A percentile compares a stretch with the other conserved stretches of the same genome.
Evolutionary conservation across 805 yeast genomes (phyloP).

Genomic region (Starmera amethionina): DNA sequence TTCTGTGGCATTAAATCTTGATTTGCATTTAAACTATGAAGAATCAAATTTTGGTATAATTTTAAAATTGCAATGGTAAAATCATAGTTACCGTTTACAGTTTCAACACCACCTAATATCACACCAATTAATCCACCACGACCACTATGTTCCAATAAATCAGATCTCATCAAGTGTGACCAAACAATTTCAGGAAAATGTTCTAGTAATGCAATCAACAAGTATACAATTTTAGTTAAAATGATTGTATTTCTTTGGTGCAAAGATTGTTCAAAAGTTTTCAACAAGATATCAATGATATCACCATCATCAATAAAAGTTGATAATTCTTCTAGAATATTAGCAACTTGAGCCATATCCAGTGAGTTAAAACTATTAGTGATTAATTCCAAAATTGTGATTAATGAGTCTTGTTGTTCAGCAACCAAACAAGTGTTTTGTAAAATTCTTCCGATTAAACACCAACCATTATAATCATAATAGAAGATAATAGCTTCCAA

Average conservation of each 20-base stretch:
- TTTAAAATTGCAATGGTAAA: conserved; percentile 56
- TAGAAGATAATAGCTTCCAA: conserved; percentile 50
- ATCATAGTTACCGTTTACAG: conserved; percentile 53
- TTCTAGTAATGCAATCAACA: conserved; percentile 38
- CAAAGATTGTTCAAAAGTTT: conserved; percentile 59
- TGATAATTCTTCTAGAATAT: conserved; percentile 23
- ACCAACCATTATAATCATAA: conserved; percentile 79
- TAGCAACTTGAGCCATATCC: conserved; percentile 30
- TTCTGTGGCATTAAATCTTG: conserved; percentile 30
- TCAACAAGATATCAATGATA: conserved; percentile 49
- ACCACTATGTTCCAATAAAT: conserved; percentile 49
- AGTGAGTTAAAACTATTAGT: conserved; percentile 34
- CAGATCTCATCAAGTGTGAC: conserved; percentile 65
- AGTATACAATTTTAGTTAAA: conserved; percentile 34
- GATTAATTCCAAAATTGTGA: conserved; percentile 42
- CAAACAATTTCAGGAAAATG: conserved; percentile 62
- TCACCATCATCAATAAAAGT: conserved; percentile 47
- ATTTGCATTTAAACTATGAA: conserved; percentile 34
- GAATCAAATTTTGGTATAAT: conserved; percentile 42
- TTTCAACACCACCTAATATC: conserved; percentile 64
- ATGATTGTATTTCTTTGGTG: conserved; percentile 41
- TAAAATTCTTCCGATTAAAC: conserved; percentile 66
- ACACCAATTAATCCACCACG: conserved; percentile 55
- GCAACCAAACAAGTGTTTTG: conserved; percentile 39
- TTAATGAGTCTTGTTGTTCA: conserved; percentile 29